Evolutionary conservation across 768 basidiomycete species (phyloP).

Genomic region (Collybiopsis luxurians): DNA sequence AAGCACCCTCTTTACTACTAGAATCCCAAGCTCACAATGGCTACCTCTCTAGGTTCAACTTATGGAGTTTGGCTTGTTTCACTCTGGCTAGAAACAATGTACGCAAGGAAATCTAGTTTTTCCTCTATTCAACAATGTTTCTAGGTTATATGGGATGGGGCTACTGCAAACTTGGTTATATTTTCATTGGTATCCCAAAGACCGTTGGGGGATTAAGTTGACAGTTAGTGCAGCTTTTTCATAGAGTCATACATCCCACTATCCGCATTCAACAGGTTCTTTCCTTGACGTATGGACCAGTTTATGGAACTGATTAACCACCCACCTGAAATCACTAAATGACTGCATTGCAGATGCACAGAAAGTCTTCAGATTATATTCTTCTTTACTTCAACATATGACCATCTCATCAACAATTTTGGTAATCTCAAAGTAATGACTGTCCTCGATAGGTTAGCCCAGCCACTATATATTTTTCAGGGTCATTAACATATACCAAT

Average conservation of each 20-base stretch:
- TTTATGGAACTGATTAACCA: background rate
- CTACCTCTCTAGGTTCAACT: no score
- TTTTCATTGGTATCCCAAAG: background rate
- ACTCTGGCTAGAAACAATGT: no score
- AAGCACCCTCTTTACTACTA: no score
- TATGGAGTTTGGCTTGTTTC: no score
- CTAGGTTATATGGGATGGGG: no score
- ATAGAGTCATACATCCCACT: background rate
- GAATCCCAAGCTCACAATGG: no score
- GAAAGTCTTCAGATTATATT: constrained; percentile 14
- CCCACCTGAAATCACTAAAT: background rate
- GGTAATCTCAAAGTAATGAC: background rate
- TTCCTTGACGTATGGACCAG: background rate
- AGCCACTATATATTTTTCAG: background rate
- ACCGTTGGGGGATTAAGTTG: constrained; percentile 8
- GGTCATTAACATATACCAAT: background rate
- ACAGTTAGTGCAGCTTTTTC: constrained; percentile 9
- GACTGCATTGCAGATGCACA: background rate
- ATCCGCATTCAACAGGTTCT: background rate
- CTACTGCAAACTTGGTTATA: background rate
- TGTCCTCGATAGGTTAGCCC: background rate
- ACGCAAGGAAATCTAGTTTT: no score
- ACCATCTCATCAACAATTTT: constrained; percentile 10
- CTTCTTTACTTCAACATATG: constrained; percentile 12
- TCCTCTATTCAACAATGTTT: no score